phyloP scores from a whole-genome alignment of 2,329 filamentous ascomycete species.

The Fusarium subtropicale region DNA sequence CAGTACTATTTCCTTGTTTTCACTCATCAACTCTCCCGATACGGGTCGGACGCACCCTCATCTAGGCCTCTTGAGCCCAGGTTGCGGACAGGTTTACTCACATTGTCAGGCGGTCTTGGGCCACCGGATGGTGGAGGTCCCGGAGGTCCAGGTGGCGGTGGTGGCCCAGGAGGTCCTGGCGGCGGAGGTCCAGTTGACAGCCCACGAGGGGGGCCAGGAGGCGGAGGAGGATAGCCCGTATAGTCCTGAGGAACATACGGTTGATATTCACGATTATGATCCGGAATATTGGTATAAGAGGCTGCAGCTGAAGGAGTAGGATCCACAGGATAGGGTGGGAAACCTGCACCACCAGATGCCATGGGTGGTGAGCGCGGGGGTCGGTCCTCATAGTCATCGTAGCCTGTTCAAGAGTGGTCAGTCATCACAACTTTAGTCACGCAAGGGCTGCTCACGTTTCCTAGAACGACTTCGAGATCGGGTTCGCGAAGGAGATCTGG shows the following conservation, averaged over 20 bases:
- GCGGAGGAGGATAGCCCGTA: slow-evolving; percentile 55
- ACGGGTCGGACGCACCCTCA: slow-evolving; percentile 55
- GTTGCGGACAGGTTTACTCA: slow-evolving; percentile 56
- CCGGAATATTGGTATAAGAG: slow-evolving; percentile 54
- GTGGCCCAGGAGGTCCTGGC: slow-evolving; percentile 49
- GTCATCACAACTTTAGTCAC: slow-evolving; percentile 11
- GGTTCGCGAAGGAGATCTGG: slow-evolving; percentile 34
- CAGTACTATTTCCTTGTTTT: slow-evolving; percentile 28
- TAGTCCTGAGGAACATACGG: slow-evolving; percentile 60
- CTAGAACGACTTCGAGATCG: slow-evolving; percentile 44
- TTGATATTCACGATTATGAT: slow-evolving; percentile 52
- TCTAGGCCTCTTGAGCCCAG: slow-evolving; percentile 46
- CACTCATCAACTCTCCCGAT: slow-evolving; percentile 37
- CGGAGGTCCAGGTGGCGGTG: slow-evolving; percentile 47
- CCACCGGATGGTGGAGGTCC: slow-evolving; percentile 51
- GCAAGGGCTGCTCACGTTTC: slow-evolving; percentile 45
- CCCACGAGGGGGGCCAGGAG: slow-evolving; percentile 49
- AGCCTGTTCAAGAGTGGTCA: slow-evolving; percentile 33
- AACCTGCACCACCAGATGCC: slow-evolving; percentile 64
- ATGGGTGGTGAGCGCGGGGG: slow-evolving; percentile 61
- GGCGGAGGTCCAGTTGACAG: slow-evolving; percentile 28
- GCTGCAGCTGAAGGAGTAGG: slow-evolving; percentile 39
- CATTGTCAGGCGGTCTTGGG: slow-evolving; percentile 56
- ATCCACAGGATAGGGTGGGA: slow-evolving; percentile 56
- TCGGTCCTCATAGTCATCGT: slow-evolving; percentile 53